Base-by-base conservation (phyloP, 192 early-diverging fungal species). In the Backusella australiensis region DNA sequence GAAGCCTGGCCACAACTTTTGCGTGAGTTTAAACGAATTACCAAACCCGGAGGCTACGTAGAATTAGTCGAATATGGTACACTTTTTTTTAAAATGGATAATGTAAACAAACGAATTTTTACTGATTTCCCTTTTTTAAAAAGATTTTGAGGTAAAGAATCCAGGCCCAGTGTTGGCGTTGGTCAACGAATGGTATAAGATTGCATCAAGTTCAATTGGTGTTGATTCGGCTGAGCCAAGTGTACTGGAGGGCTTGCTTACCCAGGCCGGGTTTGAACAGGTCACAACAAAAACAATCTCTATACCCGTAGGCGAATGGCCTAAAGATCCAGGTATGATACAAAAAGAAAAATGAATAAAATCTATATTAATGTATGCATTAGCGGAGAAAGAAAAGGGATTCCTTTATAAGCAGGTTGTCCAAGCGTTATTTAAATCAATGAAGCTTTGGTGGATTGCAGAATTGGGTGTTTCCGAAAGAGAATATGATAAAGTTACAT, bases 11-110 rank as follows among this genome's bases (percentile, higher is more conserved):
- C 73, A 6, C 44, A 35, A 6, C 34, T 84, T 15, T 34, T 81
- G 26, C 59, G 41, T 17, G 79, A 89, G 63, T 69, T 86, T 4
- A 42, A 75, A 53, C 78, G 88, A 14, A 79, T 89, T 6, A 35
- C 83, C 23, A 89, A 87, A 67, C 86, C 86, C 21, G 84, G 82
- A 68, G 88, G 86, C 2, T 80, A 73, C 42, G 38, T 89, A 0
- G 85, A 89, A 49, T 71, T 89, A 0, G 81, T 87, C 19, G 85
- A 89, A 74, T 69, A 77, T 34, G 72, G 77, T 75, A 81, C 67
- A 3, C 5, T 17, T 17, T 17, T 17, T 8, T 26, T 34, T 21
- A 56, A 19, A 39, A 14, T 63, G 11, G 34, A 56, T 12, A 32
- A 63, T 63, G 26, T 63, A 17, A 35, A 49, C 46, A 49, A 49